phyloP scores from a whole-genome alignment of 805 yeast genomes.

The Cyberlindnera bimundalis region DNA sequence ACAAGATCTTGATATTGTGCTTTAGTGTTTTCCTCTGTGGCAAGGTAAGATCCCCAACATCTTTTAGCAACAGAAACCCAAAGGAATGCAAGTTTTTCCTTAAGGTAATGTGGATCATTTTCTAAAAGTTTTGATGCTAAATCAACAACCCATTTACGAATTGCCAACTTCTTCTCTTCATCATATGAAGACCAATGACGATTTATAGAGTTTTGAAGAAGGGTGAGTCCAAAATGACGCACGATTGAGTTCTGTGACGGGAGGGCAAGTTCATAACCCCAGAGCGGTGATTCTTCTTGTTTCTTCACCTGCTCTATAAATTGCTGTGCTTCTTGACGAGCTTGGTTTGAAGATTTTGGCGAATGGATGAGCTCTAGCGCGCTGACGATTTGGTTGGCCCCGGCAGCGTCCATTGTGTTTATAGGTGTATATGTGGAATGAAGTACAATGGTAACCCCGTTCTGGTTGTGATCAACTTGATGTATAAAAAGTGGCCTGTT shows the following conservation, averaged over 20 bases:
- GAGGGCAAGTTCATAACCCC: slow-evolving; percentile 86
- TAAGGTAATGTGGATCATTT: slow-evolving; percentile 84
- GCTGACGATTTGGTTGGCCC: slow-evolving; percentile 67
- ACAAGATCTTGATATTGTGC: slow-evolving; percentile 46
- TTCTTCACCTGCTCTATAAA: slow-evolving; percentile 74
- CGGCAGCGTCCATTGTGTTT: slow-evolving; percentile 54
- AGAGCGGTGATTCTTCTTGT: slow-evolving; percentile 80
- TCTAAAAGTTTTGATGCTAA: slow-evolving; percentile 55
- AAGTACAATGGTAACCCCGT: too few relatives aligned
- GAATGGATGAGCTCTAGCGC: slow-evolving; percentile 77
- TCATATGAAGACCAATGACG: slow-evolving; percentile 52
- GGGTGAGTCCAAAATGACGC: slow-evolving; percentile 84
- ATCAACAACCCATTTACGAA: slow-evolving; percentile 83
- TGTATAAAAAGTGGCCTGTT: too few relatives aligned
- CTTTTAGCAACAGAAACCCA: slow-evolving; percentile 93
- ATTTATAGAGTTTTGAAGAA: slow-evolving; percentile 70
- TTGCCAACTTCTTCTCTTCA: slow-evolving; percentile 55
- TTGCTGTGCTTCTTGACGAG: slow-evolving; percentile 53
- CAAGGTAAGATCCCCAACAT: slow-evolving; percentile 80
- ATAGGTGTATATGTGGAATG: neutral
- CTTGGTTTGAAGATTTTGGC: slow-evolving; percentile 56
- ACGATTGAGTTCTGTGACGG: slow-evolving; percentile 65
- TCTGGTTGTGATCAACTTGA: too few relatives aligned
- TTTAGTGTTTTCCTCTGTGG: slow-evolving; percentile 28
- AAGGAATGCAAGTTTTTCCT: slow-evolving; percentile 82